Conservation (phyloP, 2,329 filamentous ascomycete genomes). For the Knoxdaviesia proteae region DNA sequence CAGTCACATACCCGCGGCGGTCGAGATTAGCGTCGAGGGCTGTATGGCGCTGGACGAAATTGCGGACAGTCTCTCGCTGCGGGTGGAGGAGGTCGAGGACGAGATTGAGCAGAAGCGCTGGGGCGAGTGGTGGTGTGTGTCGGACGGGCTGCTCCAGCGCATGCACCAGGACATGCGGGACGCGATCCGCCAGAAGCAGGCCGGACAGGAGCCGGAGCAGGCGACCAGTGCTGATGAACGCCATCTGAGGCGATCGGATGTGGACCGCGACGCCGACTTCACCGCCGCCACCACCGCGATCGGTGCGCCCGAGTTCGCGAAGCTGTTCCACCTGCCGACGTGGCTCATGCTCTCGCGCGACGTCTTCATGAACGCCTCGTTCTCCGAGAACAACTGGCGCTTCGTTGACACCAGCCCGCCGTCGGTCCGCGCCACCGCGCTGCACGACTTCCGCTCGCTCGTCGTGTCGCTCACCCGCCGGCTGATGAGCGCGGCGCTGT, state of each 20-base stretch:
- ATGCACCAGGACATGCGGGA: too few relatives aligned
- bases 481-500: slow-evolving; percentile 47
- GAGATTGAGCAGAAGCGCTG: slow-evolving; percentile 36
- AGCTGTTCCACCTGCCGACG: slow-evolving; percentile 33
- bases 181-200: slow-evolving; percentile 11
- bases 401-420: slow-evolving; percentile 39
- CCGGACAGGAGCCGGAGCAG: slow-evolving; percentile 13
- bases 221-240: not conserved
- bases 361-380: slow-evolving; percentile 55
- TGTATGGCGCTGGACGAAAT: slow-evolving; percentile 43
- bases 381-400: slow-evolving; percentile 46
- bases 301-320: slow-evolving; percentile 15
- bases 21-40: slow-evolving; percentile 49
- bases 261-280: not conserved
- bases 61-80: slow-evolving; percentile 42
- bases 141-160: too few relatives aligned
- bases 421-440: slow-evolving; percentile 50
- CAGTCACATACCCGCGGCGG: slow-evolving; percentile 45
- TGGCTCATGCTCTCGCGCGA: slow-evolving; percentile 44
- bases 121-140: slow-evolving; percentile 45
- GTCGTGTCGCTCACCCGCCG: slow-evolving; percentile 46
- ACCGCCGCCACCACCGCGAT: too few relatives aligned
- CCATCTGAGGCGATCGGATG: too few relatives aligned
- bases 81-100: slow-evolving; percentile 43
- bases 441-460: slow-evolving; percentile 57